phyloP scores from a whole-genome alignment of 345 rosid species.

The Rhizophora mangle region DNA sequence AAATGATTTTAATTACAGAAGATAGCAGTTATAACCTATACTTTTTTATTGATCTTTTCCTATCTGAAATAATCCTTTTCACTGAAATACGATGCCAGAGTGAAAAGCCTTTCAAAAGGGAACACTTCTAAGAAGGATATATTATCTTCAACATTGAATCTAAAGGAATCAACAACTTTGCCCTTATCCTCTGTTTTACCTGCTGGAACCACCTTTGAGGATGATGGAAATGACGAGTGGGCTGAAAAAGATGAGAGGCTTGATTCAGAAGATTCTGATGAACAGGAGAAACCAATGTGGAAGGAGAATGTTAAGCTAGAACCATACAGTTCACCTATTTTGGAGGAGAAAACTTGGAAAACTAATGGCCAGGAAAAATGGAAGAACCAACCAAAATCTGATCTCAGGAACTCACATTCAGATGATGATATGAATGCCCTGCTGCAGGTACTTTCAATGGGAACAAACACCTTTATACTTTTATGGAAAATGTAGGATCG shows the following conservation, averaged over 20 bases:
- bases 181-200: conserved; percentile 67
- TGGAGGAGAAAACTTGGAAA: conserved; percentile 59
- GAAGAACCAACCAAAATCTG: conserved; percentile 51
- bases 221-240: conserved; percentile 73
- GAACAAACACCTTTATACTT: neutral
- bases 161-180: conserved; percentile 66
- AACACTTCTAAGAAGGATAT: conserved; percentile 77
- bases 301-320: conserved; percentile 69
- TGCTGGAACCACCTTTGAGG: conserved; percentile 54
- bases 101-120: conserved; percentile 96
- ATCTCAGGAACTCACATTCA: conserved; percentile 51
- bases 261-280: conserved; percentile 66
- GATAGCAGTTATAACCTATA: neutral
- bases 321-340: conserved; percentile 29
- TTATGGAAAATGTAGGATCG: neutral
- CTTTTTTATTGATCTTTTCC: neutral
- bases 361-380: conserved; percentile 47
- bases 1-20: neutral
- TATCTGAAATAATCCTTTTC: neutral
- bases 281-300: conserved; percentile 64
- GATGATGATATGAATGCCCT: conserved; percentile 74
- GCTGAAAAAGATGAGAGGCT: conserved; percentile 67
- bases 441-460: conserved; percentile 53
- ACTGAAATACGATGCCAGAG: conserved; percentile 42
- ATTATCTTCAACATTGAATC: conserved; percentile 60